A percentile compares a stretch with the other conserved stretches of the same genome.
phyloP scores from a whole-genome alignment of 2,329 filamentous ascomycete genomes.

The Colletotrichum lentis region DNA sequence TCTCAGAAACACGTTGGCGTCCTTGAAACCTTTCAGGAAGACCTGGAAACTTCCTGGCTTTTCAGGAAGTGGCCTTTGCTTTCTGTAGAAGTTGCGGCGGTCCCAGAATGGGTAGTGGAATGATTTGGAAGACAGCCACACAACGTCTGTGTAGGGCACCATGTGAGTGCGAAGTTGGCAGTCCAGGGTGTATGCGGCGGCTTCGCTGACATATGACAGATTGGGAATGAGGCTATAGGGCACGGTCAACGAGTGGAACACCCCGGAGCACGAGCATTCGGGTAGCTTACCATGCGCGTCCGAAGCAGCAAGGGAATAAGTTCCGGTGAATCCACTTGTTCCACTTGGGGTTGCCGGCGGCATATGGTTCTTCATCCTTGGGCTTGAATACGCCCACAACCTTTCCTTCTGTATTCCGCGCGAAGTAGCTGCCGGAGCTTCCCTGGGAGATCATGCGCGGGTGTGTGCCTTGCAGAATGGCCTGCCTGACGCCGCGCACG shows the following conservation, averaged over 20 bases:
- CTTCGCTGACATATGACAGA: constrained; percentile 96
- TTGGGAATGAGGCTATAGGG: constrained; percentile 82
- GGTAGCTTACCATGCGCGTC: constrained; percentile 76
- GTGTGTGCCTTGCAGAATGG: constrained; percentile 90
- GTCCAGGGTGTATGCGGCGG: constrained; percentile 94
- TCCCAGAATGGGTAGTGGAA: constrained; percentile 99
- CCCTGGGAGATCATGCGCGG: constrained; percentile 97
- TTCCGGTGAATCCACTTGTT: constrained; percentile 99
- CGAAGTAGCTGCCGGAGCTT: constrained; percentile 98
- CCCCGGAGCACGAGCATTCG: neutral
- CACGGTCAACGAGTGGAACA: constrained; percentile 17
- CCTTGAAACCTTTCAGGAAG: constrained; percentile 95
- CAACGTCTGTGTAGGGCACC: constrained; percentile 96
- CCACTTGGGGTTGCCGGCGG: constrained; percentile 97
- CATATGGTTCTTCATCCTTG: constrained; percentile 98
- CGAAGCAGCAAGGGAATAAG: constrained; percentile 96
- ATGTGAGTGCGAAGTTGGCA: constrained; percentile 87
- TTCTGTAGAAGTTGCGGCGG: constrained; percentile 84
- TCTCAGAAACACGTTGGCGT: constrained; percentile 92
- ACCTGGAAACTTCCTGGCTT: constrained; percentile 98
- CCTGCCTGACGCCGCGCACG: constrained; percentile 86
- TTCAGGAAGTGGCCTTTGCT: constrained; percentile 83
- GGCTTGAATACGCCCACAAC: constrained; percentile 98
- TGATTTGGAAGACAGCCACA: constrained; percentile 92
- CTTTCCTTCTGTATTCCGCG: constrained; percentile 87